Base-by-base conservation (phyloP, 176 grass and related monocot species). In the Oryza glumipatula region DNA sequence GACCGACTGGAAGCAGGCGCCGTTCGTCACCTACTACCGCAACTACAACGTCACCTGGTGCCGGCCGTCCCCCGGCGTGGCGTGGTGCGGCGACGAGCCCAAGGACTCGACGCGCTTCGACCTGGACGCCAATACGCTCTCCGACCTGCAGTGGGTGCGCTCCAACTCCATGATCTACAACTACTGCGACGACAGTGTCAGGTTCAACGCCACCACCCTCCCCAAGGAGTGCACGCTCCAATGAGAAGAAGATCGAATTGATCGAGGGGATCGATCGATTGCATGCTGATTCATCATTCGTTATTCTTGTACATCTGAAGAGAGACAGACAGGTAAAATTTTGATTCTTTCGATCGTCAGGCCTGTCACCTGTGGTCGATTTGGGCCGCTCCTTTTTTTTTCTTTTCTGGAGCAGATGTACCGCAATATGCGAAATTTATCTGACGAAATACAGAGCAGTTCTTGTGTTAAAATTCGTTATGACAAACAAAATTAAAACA, bases 1-100 rank as follows among this genome's bases (percentile, higher is more conserved):
- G 91, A 94, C 90, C 8, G 89, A 97, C 92, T 94, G 94, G 94
- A 9, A 16, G n/a, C 19, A 49, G 48, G 66, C 87, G 75, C 94
- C 94, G 15, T 97, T 97, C 88, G 78, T 82, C 32, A 70, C 89
- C 67, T 82, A 87, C 87, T 97, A 92, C 91, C 77, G 84, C 7
- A 82, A 85, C 82, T 88, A 72, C 82, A 86, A 21, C 61, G 52
- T 38, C 67, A 12, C 76, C 41, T 19, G 33, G 38, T 92, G 91
- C 84, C 70, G 1, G 19, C 81, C 91, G 46, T 86, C 91, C 38
- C 66, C 82, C 1, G 89, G 89, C 12, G 84, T 87, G 4, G 4
- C 32, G 7, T 87, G 89, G 89, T 87, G 89, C 80, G 89, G 88
- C 76, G 35, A 14, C 61, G 81, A 92, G 80, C 89, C 84, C 19